Evolutionary conservation across 73 alveolate genomes (phyloP).

Genomic region (Paramecium sexaurelia): DNA sequence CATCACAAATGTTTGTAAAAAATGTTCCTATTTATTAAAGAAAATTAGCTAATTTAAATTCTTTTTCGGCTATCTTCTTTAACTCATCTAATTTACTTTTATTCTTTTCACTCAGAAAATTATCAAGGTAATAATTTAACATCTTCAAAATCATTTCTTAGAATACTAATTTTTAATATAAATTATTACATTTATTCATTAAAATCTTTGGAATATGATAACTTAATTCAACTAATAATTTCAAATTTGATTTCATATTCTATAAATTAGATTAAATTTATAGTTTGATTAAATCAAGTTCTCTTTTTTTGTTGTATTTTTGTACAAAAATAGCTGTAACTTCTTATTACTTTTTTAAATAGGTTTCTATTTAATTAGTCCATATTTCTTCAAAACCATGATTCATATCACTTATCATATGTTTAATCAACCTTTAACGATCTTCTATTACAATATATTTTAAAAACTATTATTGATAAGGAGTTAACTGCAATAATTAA

Average conservation of each 20-base stretch:
- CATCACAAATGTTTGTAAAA: background rate
- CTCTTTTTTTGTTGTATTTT: background rate
- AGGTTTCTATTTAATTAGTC: background rate
- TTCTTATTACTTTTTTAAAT: background rate
- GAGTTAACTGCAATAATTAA: background rate
- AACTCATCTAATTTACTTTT: background rate
- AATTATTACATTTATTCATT: background rate
- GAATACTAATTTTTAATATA: background rate
- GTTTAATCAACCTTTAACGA: background rate
- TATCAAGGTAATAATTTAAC: background rate
- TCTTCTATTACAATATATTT: background rate
- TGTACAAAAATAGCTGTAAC: background rate
- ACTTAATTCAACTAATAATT: background rate
- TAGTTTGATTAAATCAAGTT: background rate
- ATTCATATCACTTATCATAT: slow-evolving; percentile 21
- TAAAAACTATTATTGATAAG: background rate
- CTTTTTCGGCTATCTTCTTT: slow-evolving; percentile 4
- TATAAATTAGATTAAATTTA: background rate
- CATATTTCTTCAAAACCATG: slow-evolving; percentile 47
- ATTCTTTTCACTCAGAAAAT: background rate
- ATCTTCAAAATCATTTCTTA: background rate
- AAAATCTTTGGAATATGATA: background rate
- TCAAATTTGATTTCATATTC: background rate
- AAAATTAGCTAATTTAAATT: background rate
- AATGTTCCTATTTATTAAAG: background rate